Evolutionary conservation across 2,329 filamentous ascomycete genomes (phyloP).

Genomic region (Sporothrix brunneoviolacea): DNA sequence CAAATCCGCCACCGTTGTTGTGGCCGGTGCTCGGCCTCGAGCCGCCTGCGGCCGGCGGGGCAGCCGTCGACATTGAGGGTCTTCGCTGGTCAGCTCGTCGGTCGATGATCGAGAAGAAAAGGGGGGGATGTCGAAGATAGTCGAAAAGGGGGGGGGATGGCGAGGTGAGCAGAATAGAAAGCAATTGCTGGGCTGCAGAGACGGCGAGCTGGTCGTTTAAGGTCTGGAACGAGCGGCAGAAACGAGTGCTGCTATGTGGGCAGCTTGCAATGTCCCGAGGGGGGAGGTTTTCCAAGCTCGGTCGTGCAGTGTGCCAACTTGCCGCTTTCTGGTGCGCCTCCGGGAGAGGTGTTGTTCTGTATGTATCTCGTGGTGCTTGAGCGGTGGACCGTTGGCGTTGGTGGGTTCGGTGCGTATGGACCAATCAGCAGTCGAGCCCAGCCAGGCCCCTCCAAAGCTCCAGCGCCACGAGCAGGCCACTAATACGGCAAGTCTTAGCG

Average conservation of each 20-base stretch:
- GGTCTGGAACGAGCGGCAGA: neutral
- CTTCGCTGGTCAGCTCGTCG: too few species aligned
- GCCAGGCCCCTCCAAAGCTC: conserved; percentile 10
- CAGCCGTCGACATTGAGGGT: conserved; percentile 17
- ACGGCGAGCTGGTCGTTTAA: neutral
- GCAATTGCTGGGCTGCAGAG: neutral
- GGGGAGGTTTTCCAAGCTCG: neutral
- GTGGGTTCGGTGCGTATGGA: too few species aligned
- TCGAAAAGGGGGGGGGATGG: conserved; percentile 1
- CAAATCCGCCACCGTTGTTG: conserved; percentile 9
- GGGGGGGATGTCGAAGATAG: neutral
- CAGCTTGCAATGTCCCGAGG: neutral
- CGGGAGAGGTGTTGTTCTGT: conserved; percentile 5
- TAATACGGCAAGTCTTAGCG: too few species aligned
- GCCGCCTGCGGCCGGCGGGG: conserved; percentile 10
- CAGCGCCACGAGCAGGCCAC: too few species aligned
- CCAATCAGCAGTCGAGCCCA: conserved; percentile 5
- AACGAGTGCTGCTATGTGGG: neutral
- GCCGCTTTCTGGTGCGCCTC: neutral
- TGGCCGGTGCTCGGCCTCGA: conserved; percentile 15
- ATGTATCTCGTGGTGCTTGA: too few species aligned
- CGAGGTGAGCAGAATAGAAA: too few species aligned
- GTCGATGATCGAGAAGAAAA: neutral
- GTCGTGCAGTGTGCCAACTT: neutral
- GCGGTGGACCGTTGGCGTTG: neutral